Conservation (phyloP, 768 basidiomycete species). For the Cyathus striatus region DNA sequence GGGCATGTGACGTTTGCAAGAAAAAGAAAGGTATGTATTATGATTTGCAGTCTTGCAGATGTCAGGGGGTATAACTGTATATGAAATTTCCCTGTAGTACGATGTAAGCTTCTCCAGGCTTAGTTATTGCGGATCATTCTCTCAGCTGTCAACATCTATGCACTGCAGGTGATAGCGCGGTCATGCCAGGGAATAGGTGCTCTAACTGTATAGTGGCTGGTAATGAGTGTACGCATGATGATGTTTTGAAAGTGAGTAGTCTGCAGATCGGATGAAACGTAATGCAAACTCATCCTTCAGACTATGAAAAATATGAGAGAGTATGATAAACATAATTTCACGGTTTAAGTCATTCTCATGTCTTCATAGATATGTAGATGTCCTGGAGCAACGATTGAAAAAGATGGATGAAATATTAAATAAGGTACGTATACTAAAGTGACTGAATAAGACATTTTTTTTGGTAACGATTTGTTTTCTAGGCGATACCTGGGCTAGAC, state of each 20-base stretch:
- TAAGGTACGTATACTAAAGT: conserved; percentile 40
- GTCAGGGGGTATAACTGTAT: too few relatives aligned
- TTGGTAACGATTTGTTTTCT: neutral
- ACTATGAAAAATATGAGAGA: too few relatives aligned
- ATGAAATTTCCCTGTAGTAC: too few relatives aligned
- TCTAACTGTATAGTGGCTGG: conserved; percentile 57
- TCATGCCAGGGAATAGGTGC: conserved; percentile 57
- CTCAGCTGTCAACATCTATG: too few relatives aligned
- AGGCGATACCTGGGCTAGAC: conserved; percentile 10
- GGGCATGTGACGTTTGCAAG: conserved; percentile 72
- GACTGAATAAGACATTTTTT: too few relatives aligned
- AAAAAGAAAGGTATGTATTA: conserved; percentile 58
- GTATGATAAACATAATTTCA: conserved; percentile 15
- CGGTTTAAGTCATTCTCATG: too few relatives aligned
- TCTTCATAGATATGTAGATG: conserved; percentile 59
- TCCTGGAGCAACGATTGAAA: conserved; percentile 53
- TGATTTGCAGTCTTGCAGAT: too few relatives aligned
- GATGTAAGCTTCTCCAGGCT: too few relatives aligned
- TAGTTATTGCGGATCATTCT: too few relatives aligned
- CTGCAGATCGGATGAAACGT: neutral
- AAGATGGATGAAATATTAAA: conserved; percentile 60
- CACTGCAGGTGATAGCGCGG: conserved; percentile 67
- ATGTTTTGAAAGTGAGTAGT: conserved; percentile 61
- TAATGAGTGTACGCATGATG: conserved; percentile 61
- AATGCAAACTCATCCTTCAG: too few relatives aligned